phyloP scores from a whole-genome alignment of 306 rosid genomes.

The Sophora flavescens region DNA sequence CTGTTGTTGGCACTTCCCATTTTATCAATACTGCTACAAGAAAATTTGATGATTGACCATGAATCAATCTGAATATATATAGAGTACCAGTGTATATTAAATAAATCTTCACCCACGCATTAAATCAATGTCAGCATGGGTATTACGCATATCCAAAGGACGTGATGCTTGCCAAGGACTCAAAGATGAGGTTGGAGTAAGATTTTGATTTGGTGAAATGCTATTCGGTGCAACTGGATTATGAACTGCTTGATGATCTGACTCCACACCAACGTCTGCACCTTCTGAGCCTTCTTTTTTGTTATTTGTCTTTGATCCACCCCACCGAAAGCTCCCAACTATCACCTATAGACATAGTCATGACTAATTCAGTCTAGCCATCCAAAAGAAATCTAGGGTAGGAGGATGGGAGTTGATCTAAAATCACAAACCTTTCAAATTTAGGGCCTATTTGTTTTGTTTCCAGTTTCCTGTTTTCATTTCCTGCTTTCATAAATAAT shows the following conservation, averaged over 20 bases:
- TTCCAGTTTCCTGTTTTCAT: no score
- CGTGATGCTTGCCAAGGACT: slow-evolving; percentile 71
- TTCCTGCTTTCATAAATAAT: no score
- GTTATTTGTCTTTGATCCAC: slow-evolving; percentile 71
- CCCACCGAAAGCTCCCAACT: slow-evolving; percentile 91
- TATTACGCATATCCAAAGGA: slow-evolving; percentile 69
- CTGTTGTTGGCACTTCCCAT: slow-evolving; percentile 48
- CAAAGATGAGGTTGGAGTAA: slow-evolving; percentile 58
- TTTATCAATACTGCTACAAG: slow-evolving; percentile 55
- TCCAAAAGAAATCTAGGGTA: slow-evolving; percentile 1
- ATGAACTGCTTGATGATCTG: slow-evolving; percentile 64
- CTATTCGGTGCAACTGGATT: slow-evolving; percentile 53
- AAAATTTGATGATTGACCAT: slow-evolving; percentile 53
- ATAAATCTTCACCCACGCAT: slow-evolving; percentile 75
- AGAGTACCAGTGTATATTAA: slow-evolving; percentile 40
- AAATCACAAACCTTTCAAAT: neutral
- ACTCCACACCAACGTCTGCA: slow-evolving; percentile 61
- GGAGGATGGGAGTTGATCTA: neutral
- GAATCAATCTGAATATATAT: slow-evolving; percentile 48
- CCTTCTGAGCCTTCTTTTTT: slow-evolving; percentile 63
- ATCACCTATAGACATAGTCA: slow-evolving; percentile 70
- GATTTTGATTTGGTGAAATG: slow-evolving; percentile 60
- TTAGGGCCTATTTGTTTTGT: no score
- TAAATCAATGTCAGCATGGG: slow-evolving; percentile 85
- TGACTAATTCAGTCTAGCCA: slow-evolving; percentile 36